phyloP scores from a whole-genome alignment of 2,329 filamentous ascomycete genomes.

The Cladorrhinum sp. region DNA sequence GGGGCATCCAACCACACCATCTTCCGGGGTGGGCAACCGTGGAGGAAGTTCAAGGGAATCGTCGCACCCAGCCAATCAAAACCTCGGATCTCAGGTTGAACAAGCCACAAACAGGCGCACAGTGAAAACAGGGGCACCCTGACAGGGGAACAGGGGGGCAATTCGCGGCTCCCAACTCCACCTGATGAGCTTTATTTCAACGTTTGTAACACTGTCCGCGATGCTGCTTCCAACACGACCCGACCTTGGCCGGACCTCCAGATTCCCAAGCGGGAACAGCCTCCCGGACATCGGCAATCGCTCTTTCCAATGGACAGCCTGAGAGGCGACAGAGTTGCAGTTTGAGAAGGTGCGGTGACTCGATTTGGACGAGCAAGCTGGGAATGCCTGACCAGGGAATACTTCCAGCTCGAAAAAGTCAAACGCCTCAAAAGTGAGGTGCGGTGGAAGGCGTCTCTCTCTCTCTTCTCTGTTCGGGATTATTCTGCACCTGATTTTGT shows the following conservation, averaged over 20 bases:
- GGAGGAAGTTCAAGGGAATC: too few species aligned
- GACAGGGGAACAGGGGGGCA: not conserved
- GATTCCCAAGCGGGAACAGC: not conserved
- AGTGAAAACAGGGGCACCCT: not conserved
- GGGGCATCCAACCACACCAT: too few species aligned
- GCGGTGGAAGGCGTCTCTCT: not conserved
- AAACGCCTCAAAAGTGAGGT: not conserved
- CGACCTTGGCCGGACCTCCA: not conserved
- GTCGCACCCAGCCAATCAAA: not conserved
- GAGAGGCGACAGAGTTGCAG: not conserved
- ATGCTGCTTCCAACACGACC: not conserved
- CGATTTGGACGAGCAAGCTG: not conserved
- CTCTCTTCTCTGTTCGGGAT: not conserved
- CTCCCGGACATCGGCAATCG: not conserved
- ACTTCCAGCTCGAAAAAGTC: not conserved
- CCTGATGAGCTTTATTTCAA: conserved; percentile 1
- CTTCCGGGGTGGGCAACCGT: not conserved
- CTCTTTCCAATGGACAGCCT: not conserved
- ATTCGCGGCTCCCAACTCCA: not conserved
- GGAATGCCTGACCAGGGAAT: not conserved
- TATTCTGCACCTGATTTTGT: not conserved
- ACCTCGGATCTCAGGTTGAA: not conserved
- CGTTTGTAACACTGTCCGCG: not conserved
- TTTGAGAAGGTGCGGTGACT: not conserved
- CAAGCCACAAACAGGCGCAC: not conserved